Evolutionary conservation across 1,139 yeast species (phyloP).

Genomic region (Hemisphaericaspora subhashii): DNA sequence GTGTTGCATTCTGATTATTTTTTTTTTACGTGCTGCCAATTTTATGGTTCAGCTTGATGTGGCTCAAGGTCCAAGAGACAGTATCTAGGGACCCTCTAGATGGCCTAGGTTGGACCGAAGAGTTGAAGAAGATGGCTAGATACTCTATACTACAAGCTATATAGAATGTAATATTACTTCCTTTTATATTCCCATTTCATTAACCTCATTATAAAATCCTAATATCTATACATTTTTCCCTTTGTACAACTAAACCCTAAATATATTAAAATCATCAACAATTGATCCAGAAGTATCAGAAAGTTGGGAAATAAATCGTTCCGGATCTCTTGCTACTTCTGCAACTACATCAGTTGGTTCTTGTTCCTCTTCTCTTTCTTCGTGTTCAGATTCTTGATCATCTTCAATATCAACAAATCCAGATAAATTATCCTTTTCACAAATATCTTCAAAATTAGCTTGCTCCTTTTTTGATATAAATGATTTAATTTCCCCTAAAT

Average conservation of each 20-base stretch:
- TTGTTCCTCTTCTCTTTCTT: constrained; percentile 11
- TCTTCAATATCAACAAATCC: constrained; percentile 14
- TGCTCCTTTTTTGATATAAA: constrained; percentile 14
- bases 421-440: constrained; percentile 17
- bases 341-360: constrained; percentile 12
- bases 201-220: not conserved
- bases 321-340: constrained; percentile 5
- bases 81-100: no score
- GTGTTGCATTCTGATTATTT: not conserved
- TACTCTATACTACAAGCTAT: no score
- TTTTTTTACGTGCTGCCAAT: no score
- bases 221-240: constrained; percentile 1
- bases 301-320: constrained; percentile 2
- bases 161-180: not conserved
- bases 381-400: constrained; percentile 6
- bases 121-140: no score
- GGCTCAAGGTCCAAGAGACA: no score
- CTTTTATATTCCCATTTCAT: not conserved
- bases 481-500: constrained; percentile 15
- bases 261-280: constrained; percentile 4
- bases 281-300: constrained; percentile 4
- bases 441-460: constrained; percentile 16
- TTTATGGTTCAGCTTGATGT: no score
- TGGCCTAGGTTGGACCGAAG: no score
- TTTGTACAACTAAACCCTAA: constrained; percentile 1